Base-by-base conservation (phyloP, 75 land plant species). In the Cunninghamia lanceolata region DNA sequence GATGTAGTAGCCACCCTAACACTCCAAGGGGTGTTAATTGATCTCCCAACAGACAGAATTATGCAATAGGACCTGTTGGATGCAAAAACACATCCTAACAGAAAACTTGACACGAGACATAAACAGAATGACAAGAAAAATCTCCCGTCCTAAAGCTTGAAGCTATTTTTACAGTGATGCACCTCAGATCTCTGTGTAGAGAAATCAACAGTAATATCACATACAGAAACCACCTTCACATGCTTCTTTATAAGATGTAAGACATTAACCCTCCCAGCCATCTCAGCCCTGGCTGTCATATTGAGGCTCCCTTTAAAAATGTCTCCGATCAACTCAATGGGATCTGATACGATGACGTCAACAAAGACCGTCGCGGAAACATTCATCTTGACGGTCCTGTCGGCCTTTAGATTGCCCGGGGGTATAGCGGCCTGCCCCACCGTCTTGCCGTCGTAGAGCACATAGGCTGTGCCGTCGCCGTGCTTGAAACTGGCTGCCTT, bases 191-290 rank as follows among this genome's bases (percentile, higher is more conserved):
- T 42, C 38, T 47, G 39, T 63, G 43, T 88, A 10, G 34, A 15
- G 1, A 90, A 4, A 81, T 82, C 16, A 45, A 91, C 17, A 8
- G 15, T 84, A 43, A 94, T 39, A 66, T 56, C 81, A 83, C 95
- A 94, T 68, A 85, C 85, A 75, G 88, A 38, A 30, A 32, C 34
- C 30, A 89, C 87, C 0, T 38, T 88, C 9, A 86, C 88, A 40
- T 87, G 86, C 66, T 87, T 88, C 91, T 92, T 92, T n/a, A 91
- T 30, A 14, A 91, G 45, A 40, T 86, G 40, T 32, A 88, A 42
- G 16, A 94, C 3, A 40, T 90, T 85, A 25, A 94, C 92, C 56
- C 87, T 87, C 6, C 95, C 95, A 0, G 66, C 83, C 0, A 94
- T 9, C 34, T 39, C 86, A 0, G 91, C 83, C 45, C 66, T 59